Conservation (phyloP, 2,329 filamentous ascomycete genomes). For the Neocucurbitaria cava region DNA sequence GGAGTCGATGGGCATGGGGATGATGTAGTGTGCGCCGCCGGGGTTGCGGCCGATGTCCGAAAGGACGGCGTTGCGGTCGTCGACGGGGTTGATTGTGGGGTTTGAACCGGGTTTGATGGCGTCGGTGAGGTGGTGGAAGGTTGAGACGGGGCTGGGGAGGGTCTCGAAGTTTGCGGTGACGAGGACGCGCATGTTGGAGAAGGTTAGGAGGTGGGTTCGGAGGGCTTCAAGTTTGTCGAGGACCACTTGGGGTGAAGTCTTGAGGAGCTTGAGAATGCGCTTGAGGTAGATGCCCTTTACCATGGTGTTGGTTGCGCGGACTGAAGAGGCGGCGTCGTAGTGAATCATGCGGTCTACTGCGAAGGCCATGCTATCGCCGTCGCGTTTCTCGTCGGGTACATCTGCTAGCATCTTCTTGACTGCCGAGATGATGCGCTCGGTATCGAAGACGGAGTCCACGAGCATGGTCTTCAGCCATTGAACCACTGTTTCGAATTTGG, state of each 20-base stretch:
- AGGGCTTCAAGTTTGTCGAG: constrained; percentile 80
- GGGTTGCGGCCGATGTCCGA: constrained; percentile 76
- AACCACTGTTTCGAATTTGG: constrained; percentile 84
- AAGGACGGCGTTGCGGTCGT: constrained; percentile 73
- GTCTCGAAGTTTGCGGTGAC: constrained; percentile 82
- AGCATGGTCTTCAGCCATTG: constrained; percentile 86
- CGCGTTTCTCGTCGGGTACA: constrained; percentile 89
- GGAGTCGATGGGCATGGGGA: constrained; percentile 92
- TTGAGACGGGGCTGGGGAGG: constrained; percentile 75
- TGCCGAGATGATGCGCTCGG: constrained; percentile 65
- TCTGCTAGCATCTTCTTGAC: constrained; percentile 87
- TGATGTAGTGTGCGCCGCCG: constrained; percentile 76
- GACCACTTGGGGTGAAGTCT: constrained; percentile 76
- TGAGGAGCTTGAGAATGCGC: constrained; percentile 80
- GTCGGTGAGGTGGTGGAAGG: constrained; percentile 72
- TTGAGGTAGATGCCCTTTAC: constrained; percentile 89
- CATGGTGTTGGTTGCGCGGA: constrained; percentile 79
- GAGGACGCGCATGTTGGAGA: constrained; percentile 84
- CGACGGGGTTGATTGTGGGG: constrained; percentile 71
- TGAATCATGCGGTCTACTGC: constrained; percentile 78
- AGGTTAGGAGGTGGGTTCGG: constrained; percentile 76
- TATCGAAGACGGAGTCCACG: constrained; percentile 88
- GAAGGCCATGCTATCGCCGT: constrained; percentile 71
- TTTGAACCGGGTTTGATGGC: constrained; percentile 56
- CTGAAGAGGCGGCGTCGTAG: constrained; percentile 75